Conservation (phyloP, 768 basidiomycete species). For the Cytidiella melzeri region DNA sequence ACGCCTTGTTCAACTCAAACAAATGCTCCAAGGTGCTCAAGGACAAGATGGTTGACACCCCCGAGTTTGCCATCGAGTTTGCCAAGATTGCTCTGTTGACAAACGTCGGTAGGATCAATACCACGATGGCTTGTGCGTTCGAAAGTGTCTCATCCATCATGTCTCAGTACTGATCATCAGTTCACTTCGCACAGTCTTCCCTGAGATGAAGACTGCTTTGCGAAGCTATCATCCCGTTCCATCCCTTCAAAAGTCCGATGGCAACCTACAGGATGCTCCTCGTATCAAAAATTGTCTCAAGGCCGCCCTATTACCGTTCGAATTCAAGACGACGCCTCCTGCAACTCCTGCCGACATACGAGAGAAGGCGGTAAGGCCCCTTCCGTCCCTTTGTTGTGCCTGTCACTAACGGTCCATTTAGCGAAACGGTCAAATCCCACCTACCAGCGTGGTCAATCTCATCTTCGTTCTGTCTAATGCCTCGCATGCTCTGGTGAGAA, state of each 20-base stretch:
- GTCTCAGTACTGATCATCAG: neutral
- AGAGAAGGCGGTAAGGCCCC: constrained; percentile 41
- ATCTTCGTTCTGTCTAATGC: constrained; percentile 73
- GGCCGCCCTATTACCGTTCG: constrained; percentile 45
- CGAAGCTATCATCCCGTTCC: constrained; percentile 78
- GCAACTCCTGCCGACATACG: constrained; percentile 54
- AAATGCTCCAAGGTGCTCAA: constrained; percentile 86
- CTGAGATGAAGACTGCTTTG: constrained; percentile 73
- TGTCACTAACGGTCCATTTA: too few relatives aligned
- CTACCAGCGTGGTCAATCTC: constrained; percentile 82
- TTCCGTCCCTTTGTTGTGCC: too few relatives aligned
- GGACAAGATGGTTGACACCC: constrained; percentile 81
- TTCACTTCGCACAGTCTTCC: constrained; percentile 47
- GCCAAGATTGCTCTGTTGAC: constrained; percentile 81
- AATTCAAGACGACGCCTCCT: constrained; percentile 34
- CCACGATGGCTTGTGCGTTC: constrained; percentile 81
- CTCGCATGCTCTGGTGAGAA: constrained; percentile 59
- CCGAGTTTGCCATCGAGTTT: constrained; percentile 71
- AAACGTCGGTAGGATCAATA: constrained; percentile 89
- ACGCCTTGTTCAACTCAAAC: constrained; percentile 70
- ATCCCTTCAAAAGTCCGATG: constrained; percentile 58
- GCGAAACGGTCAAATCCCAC: constrained; percentile 59
- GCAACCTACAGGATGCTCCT: constrained; percentile 73
- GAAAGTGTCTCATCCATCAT: too few relatives aligned
- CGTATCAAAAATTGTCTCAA: constrained; percentile 74